Base-by-base conservation (phyloP, 192 early-diverging fungal genomes). In the Kappamyces sp. region DNA sequence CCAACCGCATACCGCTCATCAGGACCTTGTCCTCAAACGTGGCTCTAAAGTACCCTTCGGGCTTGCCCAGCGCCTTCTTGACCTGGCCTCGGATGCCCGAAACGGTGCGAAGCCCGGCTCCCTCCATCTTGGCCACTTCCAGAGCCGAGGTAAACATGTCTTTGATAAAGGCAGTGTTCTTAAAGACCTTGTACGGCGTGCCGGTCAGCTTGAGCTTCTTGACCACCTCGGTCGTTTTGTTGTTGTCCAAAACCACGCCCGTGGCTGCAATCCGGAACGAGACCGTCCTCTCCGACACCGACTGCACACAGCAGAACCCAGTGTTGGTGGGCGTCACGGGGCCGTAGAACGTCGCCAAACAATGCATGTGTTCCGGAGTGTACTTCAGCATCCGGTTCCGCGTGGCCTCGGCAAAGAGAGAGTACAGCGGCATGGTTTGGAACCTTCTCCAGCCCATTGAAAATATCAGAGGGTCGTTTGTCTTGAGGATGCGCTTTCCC, bases 331-430 rank as follows among this genome's bases (percentile, higher is more conserved):
- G 80, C 36, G 93, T 89, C 46, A 88, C 85, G n/a, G 96, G 96
- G 82, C 86, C 93, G 66, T 88, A 97, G 58, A 97, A 84, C 0
- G 91, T 90, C 4, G 92, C 96, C 53, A 92, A 69, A 78, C 96
- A 97, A 81, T 99, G 96, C 96, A 99, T 97, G 66, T 99, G 96
- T 72, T 97, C 91, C 11, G 96, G 96, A 5, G 96, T 94, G 70
- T 99, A 99, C 72, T 99, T 99, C 38, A 99, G 82, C 93, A 99
- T 95, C 34, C 93, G 80, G 72, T 96, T 97, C 40, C 92, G 83
- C 58, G 84, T 91, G 41, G 89, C 88, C 39, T 73, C 59, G 4
- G 11, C 65, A 69, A 96, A 90, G 62, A 94, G 83, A 22, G 89
- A 96, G 71, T 89, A 99, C 45, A 95, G 77, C 11, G 96, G 96